Evolutionary conservation across 78 protist species (phyloP).

Genomic region (Emiliania huxleyi): DNA sequence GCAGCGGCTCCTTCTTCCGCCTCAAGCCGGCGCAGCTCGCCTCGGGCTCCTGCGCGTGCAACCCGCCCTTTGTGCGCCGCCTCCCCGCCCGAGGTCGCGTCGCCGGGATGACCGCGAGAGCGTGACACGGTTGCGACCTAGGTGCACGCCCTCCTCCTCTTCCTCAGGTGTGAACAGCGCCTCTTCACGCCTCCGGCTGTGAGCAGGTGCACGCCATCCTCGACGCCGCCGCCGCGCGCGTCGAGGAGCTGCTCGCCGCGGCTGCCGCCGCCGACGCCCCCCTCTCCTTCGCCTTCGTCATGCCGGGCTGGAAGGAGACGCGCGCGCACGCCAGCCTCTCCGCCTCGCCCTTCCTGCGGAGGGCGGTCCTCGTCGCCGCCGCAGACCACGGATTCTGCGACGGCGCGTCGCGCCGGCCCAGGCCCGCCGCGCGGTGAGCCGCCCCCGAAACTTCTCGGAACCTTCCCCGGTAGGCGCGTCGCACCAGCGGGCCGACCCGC

Average conservation of each 20-base stretch:
- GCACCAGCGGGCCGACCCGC: not conserved
- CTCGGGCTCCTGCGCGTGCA: conserved; percentile 53
- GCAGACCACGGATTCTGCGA: not conserved
- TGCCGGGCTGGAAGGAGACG: not conserved
- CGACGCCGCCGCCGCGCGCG: not conserved
- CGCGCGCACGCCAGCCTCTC: not conserved
- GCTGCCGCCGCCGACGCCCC: not conserved
- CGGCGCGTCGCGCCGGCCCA: not conserved
- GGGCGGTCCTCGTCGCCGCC: not conserved
- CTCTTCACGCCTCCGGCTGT: no score
- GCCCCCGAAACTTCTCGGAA: no score
- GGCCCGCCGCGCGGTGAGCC: no score
- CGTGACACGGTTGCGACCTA: no score
- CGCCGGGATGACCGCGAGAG: no score
- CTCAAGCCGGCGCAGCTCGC: not conserved
- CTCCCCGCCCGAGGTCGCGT: no score
- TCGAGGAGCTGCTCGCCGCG: not conserved
- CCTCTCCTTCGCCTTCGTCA: not conserved
- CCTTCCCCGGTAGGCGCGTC: not conserved
- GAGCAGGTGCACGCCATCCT: conserved; percentile 31
- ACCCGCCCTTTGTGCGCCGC: conserved; percentile 60
- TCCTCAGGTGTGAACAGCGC: no score
- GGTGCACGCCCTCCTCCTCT: no score
- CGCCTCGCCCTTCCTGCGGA: not conserved
- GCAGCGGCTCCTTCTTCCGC: conserved; percentile 46